A percentile compares a stretch with the other conserved stretches of the same genome.
Conservation (phyloP, 352 stramenopile species). For the Pythium biforme region DNA sequence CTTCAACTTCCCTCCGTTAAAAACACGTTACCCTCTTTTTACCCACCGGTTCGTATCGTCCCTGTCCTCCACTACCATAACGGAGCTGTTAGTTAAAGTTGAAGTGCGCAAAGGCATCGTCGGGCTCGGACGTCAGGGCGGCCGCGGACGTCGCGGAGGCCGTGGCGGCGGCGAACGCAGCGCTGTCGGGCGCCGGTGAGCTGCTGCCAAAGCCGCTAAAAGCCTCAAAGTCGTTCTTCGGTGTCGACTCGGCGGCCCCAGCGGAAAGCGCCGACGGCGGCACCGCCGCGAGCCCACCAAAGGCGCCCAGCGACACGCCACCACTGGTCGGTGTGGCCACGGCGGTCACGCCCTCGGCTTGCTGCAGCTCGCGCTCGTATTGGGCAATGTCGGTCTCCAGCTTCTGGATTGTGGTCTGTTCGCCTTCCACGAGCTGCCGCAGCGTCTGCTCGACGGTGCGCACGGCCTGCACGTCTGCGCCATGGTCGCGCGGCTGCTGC, state of each 20-base stretch:
- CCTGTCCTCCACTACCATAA: background rate
- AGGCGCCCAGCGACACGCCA: background rate
- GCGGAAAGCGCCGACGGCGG: conserved; percentile 2
- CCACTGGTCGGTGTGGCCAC: background rate
- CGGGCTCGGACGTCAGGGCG: background rate
- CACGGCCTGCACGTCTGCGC: conserved; percentile 35
- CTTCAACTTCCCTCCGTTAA: conserved; percentile 19
- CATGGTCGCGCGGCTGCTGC: conserved; percentile 13
- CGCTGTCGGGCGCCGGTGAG: conserved; percentile 16
- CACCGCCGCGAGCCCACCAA: background rate
- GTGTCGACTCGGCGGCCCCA: conserved; percentile 19
- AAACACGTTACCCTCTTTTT: background rate
- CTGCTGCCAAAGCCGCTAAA: conserved; percentile 33
- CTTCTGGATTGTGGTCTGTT: conserved; percentile 52
- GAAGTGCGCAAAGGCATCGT: conserved; percentile 21
- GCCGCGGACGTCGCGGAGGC: background rate
- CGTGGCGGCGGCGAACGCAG: conserved; percentile 1
- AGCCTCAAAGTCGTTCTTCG: conserved; percentile 27
- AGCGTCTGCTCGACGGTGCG: conserved; percentile 49
- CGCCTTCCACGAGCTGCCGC: conserved; percentile 49
- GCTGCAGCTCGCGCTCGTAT: conserved; percentile 52
- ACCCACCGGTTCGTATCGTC: conserved; percentile 13
- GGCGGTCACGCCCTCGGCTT: conserved; percentile 18
- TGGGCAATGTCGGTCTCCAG: conserved; percentile 50
- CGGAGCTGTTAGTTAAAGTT: conserved; percentile 19